Percentiles rank a stretch among this genome's conserved stretches.
phyloP scores from a whole-genome alignment of 2,329 filamentous ascomycete genomes.

The Plectosphaerella cucumerina region DNA sequence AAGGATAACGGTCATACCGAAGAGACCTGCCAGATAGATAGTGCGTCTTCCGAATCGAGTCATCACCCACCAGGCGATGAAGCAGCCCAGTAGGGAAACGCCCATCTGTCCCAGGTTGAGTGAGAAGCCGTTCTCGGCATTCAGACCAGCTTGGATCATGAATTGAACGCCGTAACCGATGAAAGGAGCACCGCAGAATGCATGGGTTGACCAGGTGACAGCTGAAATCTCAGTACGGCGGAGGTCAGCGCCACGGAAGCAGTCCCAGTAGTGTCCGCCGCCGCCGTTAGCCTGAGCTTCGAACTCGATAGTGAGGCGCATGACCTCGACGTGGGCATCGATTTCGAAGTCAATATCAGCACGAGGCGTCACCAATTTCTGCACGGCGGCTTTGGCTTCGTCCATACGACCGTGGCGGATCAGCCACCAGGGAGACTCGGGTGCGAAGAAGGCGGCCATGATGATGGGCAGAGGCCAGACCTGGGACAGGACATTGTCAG shows the following conservation, averaged over 20 bases:
- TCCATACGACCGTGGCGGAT: constrained; percentile 60
- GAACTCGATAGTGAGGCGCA: constrained; percentile 81
- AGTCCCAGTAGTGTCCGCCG: constrained; percentile 63
- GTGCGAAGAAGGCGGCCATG: constrained; percentile 38
- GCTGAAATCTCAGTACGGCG: constrained; percentile 71
- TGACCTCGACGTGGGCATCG: constrained; percentile 85
- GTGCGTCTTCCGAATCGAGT: constrained; percentile 67
- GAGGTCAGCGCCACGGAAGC: constrained; percentile 74
- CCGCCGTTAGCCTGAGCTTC: constrained; percentile 54
- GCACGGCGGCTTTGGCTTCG: constrained; percentile 62
- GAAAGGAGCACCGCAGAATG: constrained; percentile 59
- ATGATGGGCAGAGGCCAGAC: constrained; percentile 40
- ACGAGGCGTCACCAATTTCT: constrained; percentile 59
- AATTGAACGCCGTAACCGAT: constrained; percentile 65
- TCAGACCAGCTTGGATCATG: constrained; percentile 55
- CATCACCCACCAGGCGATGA: constrained; percentile 80
- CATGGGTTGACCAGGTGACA: constrained; percentile 61
- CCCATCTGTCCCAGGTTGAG: constrained; percentile 60
- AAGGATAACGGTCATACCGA: constrained; percentile 70
- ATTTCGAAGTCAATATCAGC: constrained; percentile 70
- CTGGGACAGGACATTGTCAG: constrained; percentile 18
- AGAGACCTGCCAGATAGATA: constrained; percentile 73
- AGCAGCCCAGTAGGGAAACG: constrained; percentile 75
- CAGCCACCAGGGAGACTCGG: constrained; percentile 69
- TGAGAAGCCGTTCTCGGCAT: constrained; percentile 46